A percentile compares a stretch with the other conserved stretches of the same genome.
Conservation (phyloP, 495 filamentous ascomycete species). For the Daldinia bambusicola region DNA sequence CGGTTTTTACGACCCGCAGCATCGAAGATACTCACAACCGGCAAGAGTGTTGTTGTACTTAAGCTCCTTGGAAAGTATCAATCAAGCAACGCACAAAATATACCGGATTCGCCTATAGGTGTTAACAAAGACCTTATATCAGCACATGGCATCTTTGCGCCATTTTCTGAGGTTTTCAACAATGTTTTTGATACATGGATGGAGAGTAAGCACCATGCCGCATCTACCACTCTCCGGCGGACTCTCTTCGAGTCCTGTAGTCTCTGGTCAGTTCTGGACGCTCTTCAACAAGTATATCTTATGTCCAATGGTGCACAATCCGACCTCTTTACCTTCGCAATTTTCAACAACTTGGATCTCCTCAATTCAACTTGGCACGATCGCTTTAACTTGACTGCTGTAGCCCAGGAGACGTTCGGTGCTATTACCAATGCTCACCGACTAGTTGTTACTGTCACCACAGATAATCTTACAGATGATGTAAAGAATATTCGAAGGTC, state of each 20-base stretch:
- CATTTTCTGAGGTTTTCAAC: constrained; percentile 80
- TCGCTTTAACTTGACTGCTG: constrained; percentile 80
- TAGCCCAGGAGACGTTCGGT: constrained; percentile 76
- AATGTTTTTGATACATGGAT: constrained; percentile 77
- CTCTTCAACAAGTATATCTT: constrained; percentile 77
- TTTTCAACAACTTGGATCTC: constrained; percentile 83
- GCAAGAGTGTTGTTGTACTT: constrained; percentile 87
- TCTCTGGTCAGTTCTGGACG: constrained; percentile 71
- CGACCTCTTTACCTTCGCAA: constrained; percentile 68
- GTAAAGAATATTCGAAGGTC: constrained; percentile 54
- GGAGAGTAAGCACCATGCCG: constrained; percentile 72
- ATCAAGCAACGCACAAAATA: constrained; percentile 23
- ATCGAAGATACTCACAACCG: constrained; percentile 79
- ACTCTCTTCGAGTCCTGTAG: constrained; percentile 76
- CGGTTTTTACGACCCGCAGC: constrained; percentile 75
- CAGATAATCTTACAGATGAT: constrained; percentile 46
- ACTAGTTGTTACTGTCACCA: constrained; percentile 65
- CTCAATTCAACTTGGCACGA: constrained; percentile 78
- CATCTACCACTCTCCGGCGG: constrained; percentile 69
- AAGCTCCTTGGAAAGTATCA: constrained; percentile 66
- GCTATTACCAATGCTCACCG: constrained; percentile 65
- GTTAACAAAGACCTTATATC: constrained; percentile 65
- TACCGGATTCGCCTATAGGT: constrained; percentile 54
- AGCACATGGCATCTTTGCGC: constrained; percentile 61
- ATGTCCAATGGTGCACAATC: constrained; percentile 73